phyloP scores from a whole-genome alignment of 2,329 filamentous ascomycete species.

The Ceratocystis eucalypticola region DNA sequence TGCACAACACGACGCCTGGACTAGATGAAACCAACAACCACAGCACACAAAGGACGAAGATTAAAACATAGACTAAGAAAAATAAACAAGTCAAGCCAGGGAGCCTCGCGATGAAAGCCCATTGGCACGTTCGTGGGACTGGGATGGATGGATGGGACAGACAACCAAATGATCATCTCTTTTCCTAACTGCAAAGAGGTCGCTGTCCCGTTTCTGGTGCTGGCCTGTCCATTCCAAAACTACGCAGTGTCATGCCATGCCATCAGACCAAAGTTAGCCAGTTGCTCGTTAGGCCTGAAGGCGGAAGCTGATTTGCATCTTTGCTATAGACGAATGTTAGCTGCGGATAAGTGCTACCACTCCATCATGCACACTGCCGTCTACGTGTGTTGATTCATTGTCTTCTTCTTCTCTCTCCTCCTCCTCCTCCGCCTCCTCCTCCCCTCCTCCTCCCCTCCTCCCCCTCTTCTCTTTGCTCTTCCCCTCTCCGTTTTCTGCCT shows the following conservation, averaged over 20 bases:
- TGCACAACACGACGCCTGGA: too few species aligned
- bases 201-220: not conserved
- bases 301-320: too few species aligned
- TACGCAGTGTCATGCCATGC: conserved; percentile 3
- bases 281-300: too few species aligned
- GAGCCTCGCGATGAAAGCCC: not conserved
- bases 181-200: not conserved
- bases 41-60: not conserved
- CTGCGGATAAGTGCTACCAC: too few species aligned
- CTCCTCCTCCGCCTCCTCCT: not conserved
- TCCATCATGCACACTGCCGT: too few species aligned
- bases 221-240: not conserved
- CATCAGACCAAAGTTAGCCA: too few species aligned
- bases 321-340: too few species aligned
- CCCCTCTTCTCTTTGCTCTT: not conserved
- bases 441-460: not conserved
- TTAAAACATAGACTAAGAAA: not conserved
- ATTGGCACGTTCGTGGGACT: conserved; percentile 3
- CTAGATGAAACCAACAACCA: too few species aligned
- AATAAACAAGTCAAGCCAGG: not conserved
- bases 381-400: not conserved
- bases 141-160: not conserved
- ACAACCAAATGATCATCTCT: not conserved
- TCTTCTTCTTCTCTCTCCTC: not conserved
- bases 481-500: not conserved